Conservation (phyloP, 331 rosid genomes). For the Rhamnella rubrinervis region DNA sequence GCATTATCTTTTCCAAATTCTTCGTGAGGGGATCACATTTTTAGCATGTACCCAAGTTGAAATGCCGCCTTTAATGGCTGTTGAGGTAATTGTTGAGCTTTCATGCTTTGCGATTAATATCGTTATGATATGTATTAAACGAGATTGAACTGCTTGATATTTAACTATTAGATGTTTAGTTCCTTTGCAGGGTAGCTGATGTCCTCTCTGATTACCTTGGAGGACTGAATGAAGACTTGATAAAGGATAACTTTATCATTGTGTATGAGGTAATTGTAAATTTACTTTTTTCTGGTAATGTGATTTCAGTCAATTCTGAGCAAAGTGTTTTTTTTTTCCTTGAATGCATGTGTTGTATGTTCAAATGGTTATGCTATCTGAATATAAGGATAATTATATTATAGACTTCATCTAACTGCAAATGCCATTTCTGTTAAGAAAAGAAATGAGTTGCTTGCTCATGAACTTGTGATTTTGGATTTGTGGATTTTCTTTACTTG, state of each 20-base stretch:
- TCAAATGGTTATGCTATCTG: background rate
- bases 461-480: background rate
- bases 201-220: conserved; percentile 87
- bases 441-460: background rate
- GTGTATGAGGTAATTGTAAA: conserved; percentile 66
- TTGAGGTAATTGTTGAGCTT: conserved; percentile 51
- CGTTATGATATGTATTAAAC: background rate
- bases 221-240: conserved; percentile 78
- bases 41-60: conserved; percentile 96
- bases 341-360: background rate
- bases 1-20: conserved; percentile 89
- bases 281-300: conserved; percentile 7
- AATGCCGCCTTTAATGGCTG: conserved; percentile 96
- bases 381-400: background rate
- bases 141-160: conserved; percentile 6
- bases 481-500: background rate
- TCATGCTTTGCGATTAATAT: background rate
- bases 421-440: background rate
- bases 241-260: conserved; percentile 85
- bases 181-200: conserved; percentile 95
- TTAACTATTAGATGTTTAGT: conserved; percentile 62
- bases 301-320: background rate
- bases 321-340: background rate
- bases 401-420: background rate
- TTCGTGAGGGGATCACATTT: conserved; percentile 87